phyloP scores from a whole-genome alignment of 208 protist species.

The Trypanosoma scelopori region DNA sequence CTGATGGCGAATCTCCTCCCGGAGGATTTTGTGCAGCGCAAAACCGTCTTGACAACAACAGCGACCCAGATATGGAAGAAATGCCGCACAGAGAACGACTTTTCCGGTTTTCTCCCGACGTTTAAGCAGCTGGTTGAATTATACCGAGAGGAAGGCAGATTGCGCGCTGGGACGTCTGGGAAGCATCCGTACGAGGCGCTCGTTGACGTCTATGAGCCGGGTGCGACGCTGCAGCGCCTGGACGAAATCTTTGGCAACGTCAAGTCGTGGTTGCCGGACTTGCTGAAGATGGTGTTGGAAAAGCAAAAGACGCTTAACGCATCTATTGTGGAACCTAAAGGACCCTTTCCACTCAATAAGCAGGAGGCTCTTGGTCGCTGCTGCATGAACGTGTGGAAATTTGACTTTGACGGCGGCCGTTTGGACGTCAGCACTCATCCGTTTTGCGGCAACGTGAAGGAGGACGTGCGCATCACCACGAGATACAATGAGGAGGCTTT shows the following conservation, averaged over 20 bases:
- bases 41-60: slow-evolving; percentile 48
- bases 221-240: slow-evolving; percentile 53
- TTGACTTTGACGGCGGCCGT: slow-evolving; percentile 79
- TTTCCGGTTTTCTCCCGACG: slow-evolving; percentile 54
- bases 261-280: slow-evolving; percentile 72
- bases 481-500: slow-evolving; percentile 66
- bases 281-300: slow-evolving; percentile 69
- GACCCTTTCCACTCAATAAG: slow-evolving; percentile 46
- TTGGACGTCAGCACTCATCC: slow-evolving; percentile 88
- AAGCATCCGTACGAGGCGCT: slow-evolving; percentile 74
- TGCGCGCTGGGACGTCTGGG: slow-evolving; percentile 44
- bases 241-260: slow-evolving; percentile 75
- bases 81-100: slow-evolving; percentile 71
- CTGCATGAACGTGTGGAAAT: slow-evolving; percentile 68
- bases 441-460: slow-evolving; percentile 79
- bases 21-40: slow-evolving; percentile 55
- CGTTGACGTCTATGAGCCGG: slow-evolving; percentile 82
- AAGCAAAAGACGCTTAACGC: slow-evolving; percentile 44
- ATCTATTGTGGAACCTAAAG: slow-evolving; percentile 30
- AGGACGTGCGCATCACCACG: slow-evolving; percentile 88
- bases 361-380: slow-evolving; percentile 59
- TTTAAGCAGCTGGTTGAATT: slow-evolving; percentile 79
- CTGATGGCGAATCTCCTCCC: slow-evolving; percentile 44
- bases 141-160: slow-evolving; percentile 58
- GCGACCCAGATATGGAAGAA: slow-evolving; percentile 66